Percentiles rank a stretch among this genome's conserved stretches.
These are phyloP conservation scores for Calonectria hawksworthii DNA, from an alignment of 2,329 filamentous ascomycete species.

Conservation along the genomic window DNA sequence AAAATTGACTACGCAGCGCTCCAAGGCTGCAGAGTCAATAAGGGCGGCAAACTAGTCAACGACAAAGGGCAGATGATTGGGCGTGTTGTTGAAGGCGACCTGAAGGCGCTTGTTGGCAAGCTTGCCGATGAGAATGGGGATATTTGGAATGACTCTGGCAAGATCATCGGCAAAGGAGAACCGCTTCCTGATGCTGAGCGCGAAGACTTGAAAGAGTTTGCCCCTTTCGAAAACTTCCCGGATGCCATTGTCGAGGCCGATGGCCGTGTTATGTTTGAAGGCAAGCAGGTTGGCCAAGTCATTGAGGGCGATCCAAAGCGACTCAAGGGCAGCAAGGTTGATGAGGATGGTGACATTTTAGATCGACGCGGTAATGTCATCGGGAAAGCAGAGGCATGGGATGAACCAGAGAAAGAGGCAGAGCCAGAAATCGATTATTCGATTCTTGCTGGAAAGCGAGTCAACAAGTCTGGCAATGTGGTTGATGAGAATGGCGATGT, in stretches of 20 bases:
- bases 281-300: constrained; percentile 77
- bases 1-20: background rate
- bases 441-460: constrained; percentile 66
- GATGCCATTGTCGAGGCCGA: constrained; percentile 66
- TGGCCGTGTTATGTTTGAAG: constrained; percentile 66
- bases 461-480: constrained; percentile 72
- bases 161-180: constrained; percentile 77
- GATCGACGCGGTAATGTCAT: constrained; percentile 78
- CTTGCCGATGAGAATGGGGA: constrained; percentile 76
- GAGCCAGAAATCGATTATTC: constrained; percentile 65
- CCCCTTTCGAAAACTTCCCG: constrained; percentile 72
- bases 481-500: constrained; percentile 70
- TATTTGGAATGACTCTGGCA: constrained; percentile 79
- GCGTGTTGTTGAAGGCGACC: constrained; percentile 73
- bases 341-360: constrained; percentile 85
- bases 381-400: constrained; percentile 72
- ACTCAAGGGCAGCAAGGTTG: constrained; percentile 80
- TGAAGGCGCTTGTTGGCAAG: constrained; percentile 74
- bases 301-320: constrained; percentile 79
- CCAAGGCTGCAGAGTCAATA: background rate
- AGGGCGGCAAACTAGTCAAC: constrained; percentile 66
- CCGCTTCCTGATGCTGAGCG: constrained; percentile 67
- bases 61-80: constrained; percentile 69
- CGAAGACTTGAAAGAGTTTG: constrained; percentile 60
- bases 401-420: constrained; percentile 55